Percentiles rank a stretch among this genome's conserved stretches.
Conservation (phyloP, 345 rosid species). For the Pistacia vera region DNA sequence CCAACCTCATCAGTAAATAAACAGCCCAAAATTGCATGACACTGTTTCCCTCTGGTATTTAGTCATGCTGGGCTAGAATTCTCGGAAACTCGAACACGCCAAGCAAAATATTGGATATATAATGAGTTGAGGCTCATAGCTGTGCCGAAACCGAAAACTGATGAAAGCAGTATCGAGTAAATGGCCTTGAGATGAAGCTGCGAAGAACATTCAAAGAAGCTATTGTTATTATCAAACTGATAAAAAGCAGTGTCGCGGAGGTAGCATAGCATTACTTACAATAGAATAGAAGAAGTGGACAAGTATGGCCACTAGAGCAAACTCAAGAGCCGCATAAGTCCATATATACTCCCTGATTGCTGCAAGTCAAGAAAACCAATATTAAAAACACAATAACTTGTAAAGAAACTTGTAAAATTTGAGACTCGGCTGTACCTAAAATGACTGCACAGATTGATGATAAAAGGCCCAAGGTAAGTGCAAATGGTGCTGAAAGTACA, state of each 20-base stretch:
- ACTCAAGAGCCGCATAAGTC: constrained; percentile 92
- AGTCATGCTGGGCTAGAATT: constrained; percentile 53
- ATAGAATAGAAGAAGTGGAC: constrained; percentile 58
- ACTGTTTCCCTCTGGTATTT: not conserved
- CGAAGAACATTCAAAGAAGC: constrained; percentile 15
- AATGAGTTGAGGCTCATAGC: constrained; percentile 76
- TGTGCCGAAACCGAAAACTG: constrained; percentile 75
- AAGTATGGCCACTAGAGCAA: constrained; percentile 67
- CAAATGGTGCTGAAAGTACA: constrained; percentile 80
- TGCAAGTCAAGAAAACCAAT: constrained; percentile 33
- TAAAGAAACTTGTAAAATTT: not conserved
- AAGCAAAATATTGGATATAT: constrained; percentile 46
- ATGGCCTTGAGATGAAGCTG: constrained; percentile 76
- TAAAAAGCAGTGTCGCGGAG: not conserved
- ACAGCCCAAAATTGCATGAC: not conserved
- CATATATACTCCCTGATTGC: constrained; percentile 86
- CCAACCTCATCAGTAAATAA: not conserved
- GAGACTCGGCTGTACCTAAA: constrained; percentile 56
- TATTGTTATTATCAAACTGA: not conserved
- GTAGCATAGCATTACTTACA: constrained; percentile 45
- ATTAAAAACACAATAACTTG: not conserved
- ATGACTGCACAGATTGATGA: constrained; percentile 71
- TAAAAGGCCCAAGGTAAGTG: constrained; percentile 70
- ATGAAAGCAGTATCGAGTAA: constrained; percentile 60
- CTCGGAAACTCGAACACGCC: constrained; percentile 45